phyloP scores from a whole-genome alignment of 2,329 filamentous ascomycete genomes.

The Kalmusia sp. region DNA sequence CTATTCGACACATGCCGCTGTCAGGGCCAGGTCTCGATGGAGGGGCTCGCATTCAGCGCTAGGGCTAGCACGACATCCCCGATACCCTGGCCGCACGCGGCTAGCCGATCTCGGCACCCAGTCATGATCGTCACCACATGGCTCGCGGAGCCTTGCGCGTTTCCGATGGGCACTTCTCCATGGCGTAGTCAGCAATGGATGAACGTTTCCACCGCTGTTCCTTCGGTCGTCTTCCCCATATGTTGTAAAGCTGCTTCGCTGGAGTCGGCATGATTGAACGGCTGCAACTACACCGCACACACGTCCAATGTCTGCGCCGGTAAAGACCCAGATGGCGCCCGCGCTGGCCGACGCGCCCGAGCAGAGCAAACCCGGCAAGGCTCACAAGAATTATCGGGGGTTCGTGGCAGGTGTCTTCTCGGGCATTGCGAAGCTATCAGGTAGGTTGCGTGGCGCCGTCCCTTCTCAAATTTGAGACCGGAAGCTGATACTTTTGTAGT shows the following conservation, averaged over 20 bases:
- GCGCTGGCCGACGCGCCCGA: constrained; percentile 35
- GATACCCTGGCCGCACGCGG: constrained; percentile 6
- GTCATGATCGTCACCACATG: constrained; percentile 40
- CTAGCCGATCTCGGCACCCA: constrained; percentile 33
- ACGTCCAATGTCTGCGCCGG: constrained; percentile 42
- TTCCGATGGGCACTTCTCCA: constrained; percentile 24
- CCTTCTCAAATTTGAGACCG: not conserved
- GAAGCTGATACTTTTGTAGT: constrained; percentile 48
- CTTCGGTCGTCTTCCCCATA: not conserved
- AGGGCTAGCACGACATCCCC: not conserved
- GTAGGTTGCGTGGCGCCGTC: constrained; percentile 56
- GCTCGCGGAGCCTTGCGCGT: constrained; percentile 41
- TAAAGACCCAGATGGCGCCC: constrained; percentile 39
- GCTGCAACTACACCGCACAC: constrained; percentile 10
- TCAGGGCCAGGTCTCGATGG: not conserved
- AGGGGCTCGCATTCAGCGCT: constrained; percentile 3
- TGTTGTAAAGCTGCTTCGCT: not conserved
- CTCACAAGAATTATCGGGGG: constrained; percentile 78
- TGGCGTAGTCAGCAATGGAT: constrained; percentile 12
- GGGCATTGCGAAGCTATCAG: constrained; percentile 86
- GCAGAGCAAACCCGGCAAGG: constrained; percentile 27
- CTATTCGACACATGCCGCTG: not conserved
- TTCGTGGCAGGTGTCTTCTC: constrained; percentile 97
- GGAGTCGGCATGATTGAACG: constrained; percentile 8
- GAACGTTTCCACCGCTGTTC: constrained; percentile 11